Conservation (phyloP, 176 grass and related monocot species). For the Pontederia paniculata region DNA sequence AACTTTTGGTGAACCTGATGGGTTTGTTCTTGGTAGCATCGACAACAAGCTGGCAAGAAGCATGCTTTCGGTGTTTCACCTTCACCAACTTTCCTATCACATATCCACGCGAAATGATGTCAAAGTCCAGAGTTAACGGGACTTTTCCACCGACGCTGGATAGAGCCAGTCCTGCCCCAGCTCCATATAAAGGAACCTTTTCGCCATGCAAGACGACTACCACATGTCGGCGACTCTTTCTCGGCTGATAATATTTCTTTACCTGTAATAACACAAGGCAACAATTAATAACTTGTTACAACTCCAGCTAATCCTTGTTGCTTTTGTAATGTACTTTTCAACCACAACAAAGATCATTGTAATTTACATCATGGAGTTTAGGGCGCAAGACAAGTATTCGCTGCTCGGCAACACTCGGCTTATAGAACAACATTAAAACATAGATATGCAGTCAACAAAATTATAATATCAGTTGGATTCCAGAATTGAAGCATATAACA, state of each 20-base stretch:
- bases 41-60: constrained; percentile 36
- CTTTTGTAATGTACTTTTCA: too few species aligned
- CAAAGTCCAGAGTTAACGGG: constrained; percentile 48
- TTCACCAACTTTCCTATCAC: constrained; percentile 71
- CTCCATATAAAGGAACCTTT: constrained; percentile 71
- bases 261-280: constrained; percentile 31
- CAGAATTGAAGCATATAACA: too few species aligned
- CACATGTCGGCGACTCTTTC: constrained; percentile 35
- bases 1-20: constrained; percentile 29
- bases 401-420: too few species aligned
- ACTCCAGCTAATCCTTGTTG: too few species aligned
- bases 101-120: constrained; percentile 39
- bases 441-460: too few species aligned
- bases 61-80: constrained; percentile 46
- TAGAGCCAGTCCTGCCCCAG: constrained; percentile 43
- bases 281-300: not conserved
- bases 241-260: constrained; percentile 62
- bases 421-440: too few species aligned
- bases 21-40: constrained; percentile 38
- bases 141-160: constrained; percentile 26
- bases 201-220: constrained; percentile 47
- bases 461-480: too few species aligned
- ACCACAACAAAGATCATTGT: too few species aligned
- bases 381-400: too few species aligned
- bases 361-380: too few species aligned